Conservation (phyloP, 177 flowering plant genomes). For the Telopea speciosissima region DNA sequence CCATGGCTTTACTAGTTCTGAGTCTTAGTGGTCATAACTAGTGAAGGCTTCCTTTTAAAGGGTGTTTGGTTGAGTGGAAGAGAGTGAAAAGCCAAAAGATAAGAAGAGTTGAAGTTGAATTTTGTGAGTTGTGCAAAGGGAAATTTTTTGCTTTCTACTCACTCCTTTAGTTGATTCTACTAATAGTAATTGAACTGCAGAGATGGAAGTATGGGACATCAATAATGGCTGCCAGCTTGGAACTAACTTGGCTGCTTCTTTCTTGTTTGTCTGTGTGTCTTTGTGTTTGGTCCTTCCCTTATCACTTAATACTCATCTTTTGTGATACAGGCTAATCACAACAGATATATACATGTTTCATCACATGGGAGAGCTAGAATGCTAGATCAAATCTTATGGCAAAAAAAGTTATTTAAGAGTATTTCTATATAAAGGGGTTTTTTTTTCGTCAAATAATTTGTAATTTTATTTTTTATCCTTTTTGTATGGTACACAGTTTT, state of each 20-base stretch:
- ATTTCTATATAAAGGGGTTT: too few relatives aligned
- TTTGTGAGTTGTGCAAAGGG: constrained; percentile 12
- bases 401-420: too few relatives aligned
- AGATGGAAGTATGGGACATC: background rate
- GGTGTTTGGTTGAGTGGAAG: constrained; percentile 23
- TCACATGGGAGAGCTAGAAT: too few relatives aligned
- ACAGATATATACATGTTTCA: too few relatives aligned
- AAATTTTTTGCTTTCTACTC: background rate
- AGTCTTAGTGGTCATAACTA: background rate
- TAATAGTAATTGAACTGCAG: background rate
- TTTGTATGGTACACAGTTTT: too few relatives aligned
- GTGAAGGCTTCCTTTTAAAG: constrained; percentile 18
- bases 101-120: constrained; percentile 6
- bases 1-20: constrained; percentile 15
- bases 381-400: too few relatives aligned
- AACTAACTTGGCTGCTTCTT: background rate
- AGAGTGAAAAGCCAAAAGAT: background rate
- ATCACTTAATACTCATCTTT: too few relatives aligned
- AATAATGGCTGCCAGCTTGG: constrained; percentile 4
- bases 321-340: too few relatives aligned
- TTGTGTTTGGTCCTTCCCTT: too few relatives aligned
- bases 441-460: too few relatives aligned
- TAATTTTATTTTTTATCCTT: too few relatives aligned
- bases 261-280: too few relatives aligned
- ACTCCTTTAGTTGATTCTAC: background rate